Percentiles rank a stretch among this genome's conserved stretches.
These are phyloP conservation scores for Pyrenophora teres DNA, from an alignment of 2,329 filamentous ascomycete genomes.

Conservation along the genomic window DNA sequence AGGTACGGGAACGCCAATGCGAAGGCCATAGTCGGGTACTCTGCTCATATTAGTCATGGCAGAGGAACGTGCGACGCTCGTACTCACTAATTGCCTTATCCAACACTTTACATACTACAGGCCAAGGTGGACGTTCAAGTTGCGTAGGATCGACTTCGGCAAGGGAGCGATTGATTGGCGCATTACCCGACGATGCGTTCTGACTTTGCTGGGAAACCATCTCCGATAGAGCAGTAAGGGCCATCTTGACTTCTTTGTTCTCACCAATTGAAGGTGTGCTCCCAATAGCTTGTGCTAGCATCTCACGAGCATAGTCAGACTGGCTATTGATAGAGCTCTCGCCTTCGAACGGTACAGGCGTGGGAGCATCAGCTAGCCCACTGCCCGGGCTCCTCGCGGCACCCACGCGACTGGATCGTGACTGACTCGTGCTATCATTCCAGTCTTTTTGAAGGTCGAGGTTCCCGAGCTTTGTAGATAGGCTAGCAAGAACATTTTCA, in stretches of 20 bases:
- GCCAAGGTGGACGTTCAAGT: slow-evolving; percentile 41
- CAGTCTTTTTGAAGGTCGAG: slow-evolving; percentile 30
- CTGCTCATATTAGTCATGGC: slow-evolving; percentile 16
- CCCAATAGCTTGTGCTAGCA: slow-evolving; percentile 50
- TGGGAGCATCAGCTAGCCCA: slow-evolving; percentile 31
- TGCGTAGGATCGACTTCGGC: slow-evolving; percentile 32
- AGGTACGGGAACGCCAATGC: slow-evolving; percentile 41
- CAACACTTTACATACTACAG: slow-evolving; percentile 30
- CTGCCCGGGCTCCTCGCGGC: slow-evolving; percentile 15
- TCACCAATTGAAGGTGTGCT: slow-evolving; percentile 41
- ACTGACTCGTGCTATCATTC: slow-evolving; percentile 31
- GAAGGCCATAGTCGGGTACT: slow-evolving; percentile 40
- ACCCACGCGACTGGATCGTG: slow-evolving; percentile 26
- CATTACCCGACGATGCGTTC: slow-evolving; percentile 18
- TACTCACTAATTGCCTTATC: slow-evolving; percentile 37
- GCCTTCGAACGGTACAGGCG: slow-evolving; percentile 52
- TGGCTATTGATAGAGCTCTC: slow-evolving; percentile 56
- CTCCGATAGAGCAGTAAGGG: slow-evolving; percentile 39
- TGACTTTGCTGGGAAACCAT: slow-evolving; percentile 39
- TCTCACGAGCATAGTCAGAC: slow-evolving; percentile 53
- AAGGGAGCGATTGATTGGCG: slow-evolving; percentile 31
- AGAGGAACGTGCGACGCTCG: background rate
- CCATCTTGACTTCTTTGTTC: slow-evolving; percentile 41
- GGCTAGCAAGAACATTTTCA: slow-evolving; percentile 49
- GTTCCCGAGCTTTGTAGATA: slow-evolving; percentile 38